These are phyloP conservation scores for Populus trichocarpa DNA, from an alignment of 441 rosid species.

Conservation along the genomic window DNA sequence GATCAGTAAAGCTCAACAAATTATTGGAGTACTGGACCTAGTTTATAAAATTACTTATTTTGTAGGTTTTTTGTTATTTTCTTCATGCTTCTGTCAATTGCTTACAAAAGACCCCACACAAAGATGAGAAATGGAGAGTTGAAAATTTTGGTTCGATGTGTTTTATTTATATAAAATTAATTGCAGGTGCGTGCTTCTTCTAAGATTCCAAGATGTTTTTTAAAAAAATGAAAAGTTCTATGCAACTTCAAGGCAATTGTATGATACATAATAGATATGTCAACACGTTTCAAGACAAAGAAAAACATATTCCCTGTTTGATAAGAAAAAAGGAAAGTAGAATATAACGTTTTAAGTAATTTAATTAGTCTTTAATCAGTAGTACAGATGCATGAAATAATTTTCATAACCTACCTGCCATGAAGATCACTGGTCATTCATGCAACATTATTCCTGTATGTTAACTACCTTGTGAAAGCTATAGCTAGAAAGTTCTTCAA, in stretches of 20 bases:
- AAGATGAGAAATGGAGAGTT: not conserved
- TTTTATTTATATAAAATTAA: too few species aligned
- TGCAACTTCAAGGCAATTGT: not conserved
- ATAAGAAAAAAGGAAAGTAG: not conserved
- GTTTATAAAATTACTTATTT: too few species aligned
- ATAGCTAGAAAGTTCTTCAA: not conserved
- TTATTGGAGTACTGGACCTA: not conserved
- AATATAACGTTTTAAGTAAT: not conserved
- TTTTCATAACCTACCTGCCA: not conserved
- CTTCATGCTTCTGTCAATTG: not conserved
- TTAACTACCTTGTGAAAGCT: not conserved
- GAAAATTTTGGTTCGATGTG: not conserved
- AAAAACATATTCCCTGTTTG: not conserved
- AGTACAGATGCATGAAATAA: not conserved
- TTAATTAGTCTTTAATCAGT: not conserved
- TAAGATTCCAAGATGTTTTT: not conserved
- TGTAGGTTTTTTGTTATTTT: not conserved
- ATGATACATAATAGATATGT: constrained; percentile 1
- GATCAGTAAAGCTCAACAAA: not conserved
- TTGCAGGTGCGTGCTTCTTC: not conserved
- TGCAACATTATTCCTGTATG: not conserved
- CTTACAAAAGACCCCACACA: not conserved
- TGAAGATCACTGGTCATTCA: not conserved
- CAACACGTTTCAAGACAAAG: constrained; percentile 20
- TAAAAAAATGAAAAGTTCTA: not conserved